Conservation (phyloP, 768 basidiomycete species). For the Trametes punicea region DNA sequence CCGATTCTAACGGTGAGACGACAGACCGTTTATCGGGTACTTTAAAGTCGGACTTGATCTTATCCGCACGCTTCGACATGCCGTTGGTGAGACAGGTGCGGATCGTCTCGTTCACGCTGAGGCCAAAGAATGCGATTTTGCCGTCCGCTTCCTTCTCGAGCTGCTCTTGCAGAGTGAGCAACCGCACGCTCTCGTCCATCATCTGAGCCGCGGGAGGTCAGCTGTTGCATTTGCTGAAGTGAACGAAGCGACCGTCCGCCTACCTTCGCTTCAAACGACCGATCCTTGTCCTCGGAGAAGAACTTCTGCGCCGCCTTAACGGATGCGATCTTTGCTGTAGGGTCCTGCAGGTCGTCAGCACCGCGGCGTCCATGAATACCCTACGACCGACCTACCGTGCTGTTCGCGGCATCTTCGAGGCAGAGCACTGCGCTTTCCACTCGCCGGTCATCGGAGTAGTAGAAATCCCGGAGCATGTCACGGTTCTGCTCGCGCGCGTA, state of each 20-base stretch:
- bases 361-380: not conserved
- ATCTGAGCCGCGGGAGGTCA: slow-evolving; percentile 50
- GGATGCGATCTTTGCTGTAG: slow-evolving; percentile 60
- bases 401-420: slow-evolving; percentile 73
- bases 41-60: slow-evolving; percentile 84
- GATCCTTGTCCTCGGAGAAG: slow-evolving; percentile 93
- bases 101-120: slow-evolving; percentile 87
- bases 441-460: slow-evolving; percentile 94
- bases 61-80: slow-evolving; percentile 85
- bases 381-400: slow-evolving; percentile 42
- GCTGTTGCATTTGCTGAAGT: not conserved
- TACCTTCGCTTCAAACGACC: slow-evolving; percentile 87
- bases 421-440: slow-evolving; percentile 90
- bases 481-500: slow-evolving; percentile 89
- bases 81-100: slow-evolving; percentile 72
- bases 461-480: slow-evolving; percentile 92
- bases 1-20: not conserved
- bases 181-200: slow-evolving; percentile 79
- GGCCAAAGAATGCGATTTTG: slow-evolving; percentile 75
- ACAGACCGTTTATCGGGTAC: slow-evolving; percentile 88
- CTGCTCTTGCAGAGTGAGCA: slow-evolving; percentile 81
- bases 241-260: not conserved
- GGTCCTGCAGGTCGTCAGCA: slow-evolving; percentile 50
- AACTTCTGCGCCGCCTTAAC: slow-evolving; percentile 87
- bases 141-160: slow-evolving; percentile 83